Base-by-base conservation (phyloP, 2,329 filamentous ascomycete genomes). In the Phaeoacremonium minimum region DNA sequence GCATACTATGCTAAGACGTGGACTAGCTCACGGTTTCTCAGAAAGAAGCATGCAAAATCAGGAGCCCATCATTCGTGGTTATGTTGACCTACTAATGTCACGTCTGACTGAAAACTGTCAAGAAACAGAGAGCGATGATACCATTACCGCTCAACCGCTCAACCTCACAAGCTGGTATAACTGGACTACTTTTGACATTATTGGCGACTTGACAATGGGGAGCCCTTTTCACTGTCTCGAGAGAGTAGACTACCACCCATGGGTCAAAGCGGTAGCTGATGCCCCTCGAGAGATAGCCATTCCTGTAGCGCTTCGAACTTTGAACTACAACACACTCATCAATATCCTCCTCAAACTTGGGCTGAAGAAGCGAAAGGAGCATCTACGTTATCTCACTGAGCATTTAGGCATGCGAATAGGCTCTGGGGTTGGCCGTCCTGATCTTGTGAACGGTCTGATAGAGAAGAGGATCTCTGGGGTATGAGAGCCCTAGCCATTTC, bases 191-290 rank as follows among this genome's bases (percentile, higher is more conserved):
- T 64, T 66, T 39, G 63, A 64, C 46, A 50, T 64, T 18, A 55
- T 63, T 30, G 64, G 64, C 18, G 65, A 69, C 37, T 52, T 71
- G 28, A 57, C 63, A 0, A 68, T 70, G 42, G 67, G 64, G 4
- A 60, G 67, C 37, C 56, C 61, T 2, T 67, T 66, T 42, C 53
- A 53, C 14, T 56, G 53, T 38, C 46, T 64, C 5, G 44, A 52
- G 30, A 44, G 47, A 19, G 55, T 51, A 39, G 18, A 19, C 30
- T 46, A 46, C 15, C 38, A 47, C 28, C 48, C 46, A 16, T 58
- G 58, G 52, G 46, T 52, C 12, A 39, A 45, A 3, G 33, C 48
- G 7, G 49, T 62, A 20, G 35, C 50, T 13, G 35, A 46, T 1
- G 46, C 47, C 15, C 38, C 56, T 12, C 33, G 33, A 13, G 37